These are phyloP conservation scores for Deakozyma indianensis DNA, from an alignment of 805 yeast species.

Conservation along the genomic window DNA sequence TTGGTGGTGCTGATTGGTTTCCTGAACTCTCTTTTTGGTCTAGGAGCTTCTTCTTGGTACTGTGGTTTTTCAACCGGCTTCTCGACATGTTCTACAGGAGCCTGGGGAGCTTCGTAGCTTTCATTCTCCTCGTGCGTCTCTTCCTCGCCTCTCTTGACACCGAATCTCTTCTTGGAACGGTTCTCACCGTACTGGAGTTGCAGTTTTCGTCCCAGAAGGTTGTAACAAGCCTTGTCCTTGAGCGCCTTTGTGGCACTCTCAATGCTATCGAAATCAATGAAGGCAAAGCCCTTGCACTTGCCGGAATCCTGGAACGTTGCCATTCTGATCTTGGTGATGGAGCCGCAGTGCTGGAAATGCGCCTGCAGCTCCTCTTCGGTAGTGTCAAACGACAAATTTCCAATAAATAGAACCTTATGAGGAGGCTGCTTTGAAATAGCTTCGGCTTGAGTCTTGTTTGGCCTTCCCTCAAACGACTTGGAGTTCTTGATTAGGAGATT, in stretches of 20 bases:
- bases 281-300: slow-evolving; percentile 93
- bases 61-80: neutral
- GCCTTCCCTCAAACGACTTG: slow-evolving; percentile 76
- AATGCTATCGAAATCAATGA: slow-evolving; percentile 70
- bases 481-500: slow-evolving; percentile 74
- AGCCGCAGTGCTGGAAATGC: slow-evolving; percentile 87
- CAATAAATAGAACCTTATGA: slow-evolving; percentile 76
- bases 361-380: slow-evolving; percentile 62
- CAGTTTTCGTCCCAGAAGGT: slow-evolving; percentile 56
- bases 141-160: slow-evolving; percentile 28
- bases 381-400: slow-evolving; percentile 86
- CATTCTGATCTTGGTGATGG: slow-evolving; percentile 73
- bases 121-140: slow-evolving; percentile 14
- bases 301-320: slow-evolving; percentile 97
- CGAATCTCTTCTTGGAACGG: slow-evolving; percentile 48
- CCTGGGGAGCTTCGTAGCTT: neutral
- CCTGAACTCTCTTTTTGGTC: neutral
- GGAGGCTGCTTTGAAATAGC: slow-evolving; percentile 62
- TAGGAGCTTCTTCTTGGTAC: neutral
- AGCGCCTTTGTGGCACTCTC: slow-evolving; percentile 75
- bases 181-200: slow-evolving; percentile 93
- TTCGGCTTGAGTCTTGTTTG: slow-evolving; percentile 34
- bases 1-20: slow-evolving; percentile 1
- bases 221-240: slow-evolving; percentile 51
- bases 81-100: neutral